phyloP scores from a whole-genome alignment of 2,329 filamentous ascomycete species.

The Fusarium irregulare region DNA sequence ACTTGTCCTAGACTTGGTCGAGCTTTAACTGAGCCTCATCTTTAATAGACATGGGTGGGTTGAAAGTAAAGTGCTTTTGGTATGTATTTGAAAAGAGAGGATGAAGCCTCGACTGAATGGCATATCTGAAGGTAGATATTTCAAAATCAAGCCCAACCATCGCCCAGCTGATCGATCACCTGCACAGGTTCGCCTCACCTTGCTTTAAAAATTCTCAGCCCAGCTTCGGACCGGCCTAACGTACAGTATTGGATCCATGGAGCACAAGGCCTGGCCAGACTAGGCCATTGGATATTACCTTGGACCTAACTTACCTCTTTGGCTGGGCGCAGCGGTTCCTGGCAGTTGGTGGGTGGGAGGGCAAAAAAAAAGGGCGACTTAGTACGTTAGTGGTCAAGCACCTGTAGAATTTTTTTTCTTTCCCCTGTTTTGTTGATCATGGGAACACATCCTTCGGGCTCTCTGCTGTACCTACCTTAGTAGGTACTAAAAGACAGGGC shows the following conservation, averaged over 20 bases:
- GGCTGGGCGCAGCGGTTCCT: constrained; percentile 10
- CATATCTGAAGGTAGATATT: background rate
- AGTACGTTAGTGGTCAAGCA: constrained; percentile 16
- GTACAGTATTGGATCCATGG: constrained; percentile 3
- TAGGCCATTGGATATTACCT: constrained; percentile 17
- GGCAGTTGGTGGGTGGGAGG: constrained; percentile 11
- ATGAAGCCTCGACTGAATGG: background rate
- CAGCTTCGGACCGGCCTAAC: constrained; percentile 24
- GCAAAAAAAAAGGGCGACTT: constrained; percentile 15
- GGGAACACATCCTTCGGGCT: constrained; percentile 27
- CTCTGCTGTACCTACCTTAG: background rate
- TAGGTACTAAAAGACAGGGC: background rate
- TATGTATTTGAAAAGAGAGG: background rate
- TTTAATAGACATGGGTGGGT: background rate
- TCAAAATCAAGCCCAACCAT: background rate
- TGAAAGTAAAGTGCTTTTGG: background rate
- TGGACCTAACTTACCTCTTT: background rate
- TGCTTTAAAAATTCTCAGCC: background rate
- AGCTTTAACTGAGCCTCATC: constrained; percentile 31
- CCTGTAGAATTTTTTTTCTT: constrained; percentile 22
- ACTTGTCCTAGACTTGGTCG: constrained; percentile 27
- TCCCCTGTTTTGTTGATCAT: constrained; percentile 38
- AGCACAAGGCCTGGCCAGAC: constrained; percentile 10
- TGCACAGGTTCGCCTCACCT: background rate
- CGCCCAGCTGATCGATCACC: background rate